phyloP scores from a whole-genome alignment of 306 rosid genomes.

The Cucurbita ficifolia region DNA sequence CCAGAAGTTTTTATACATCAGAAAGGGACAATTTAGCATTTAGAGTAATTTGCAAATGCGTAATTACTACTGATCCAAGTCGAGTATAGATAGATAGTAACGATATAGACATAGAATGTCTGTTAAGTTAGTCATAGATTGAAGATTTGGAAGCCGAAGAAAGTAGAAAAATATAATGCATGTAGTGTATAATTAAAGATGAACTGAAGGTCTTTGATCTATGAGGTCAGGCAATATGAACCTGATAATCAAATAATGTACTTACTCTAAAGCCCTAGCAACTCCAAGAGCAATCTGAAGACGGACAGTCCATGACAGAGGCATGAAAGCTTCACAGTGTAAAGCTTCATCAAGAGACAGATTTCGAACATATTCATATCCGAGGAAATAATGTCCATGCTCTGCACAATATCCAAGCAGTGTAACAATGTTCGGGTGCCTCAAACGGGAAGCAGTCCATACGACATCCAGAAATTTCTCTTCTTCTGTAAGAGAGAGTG shows the following conservation, averaged over 20 bases:
- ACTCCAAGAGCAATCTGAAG: conserved; percentile 61
- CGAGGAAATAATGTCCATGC: conserved; percentile 74
- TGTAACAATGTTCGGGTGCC: conserved; percentile 67
- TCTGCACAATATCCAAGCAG: conserved; percentile 72
- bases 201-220: neutral
- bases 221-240: neutral
- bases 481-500: conserved; percentile 54
- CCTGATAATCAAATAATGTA: conserved; percentile 4
- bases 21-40: neutral
- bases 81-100: neutral
- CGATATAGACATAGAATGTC: neutral
- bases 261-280: conserved; percentile 89
- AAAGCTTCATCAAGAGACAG: conserved; percentile 56
- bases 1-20: neutral
- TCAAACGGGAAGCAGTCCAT: conserved; percentile 58
- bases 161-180: neutral
- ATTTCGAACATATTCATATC: conserved; percentile 50
- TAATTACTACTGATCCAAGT: neutral
- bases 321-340: conserved; percentile 41
- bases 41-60: neutral
- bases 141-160: neutral
- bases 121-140: neutral
- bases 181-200: neutral
- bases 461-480: conserved; percentile 69
- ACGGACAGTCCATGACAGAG: conserved; percentile 70